These are phyloP conservation scores for Blastocystis sp. DNA, from an alignment of 352 stramenopile genomes.

Conservation along the genomic window DNA sequence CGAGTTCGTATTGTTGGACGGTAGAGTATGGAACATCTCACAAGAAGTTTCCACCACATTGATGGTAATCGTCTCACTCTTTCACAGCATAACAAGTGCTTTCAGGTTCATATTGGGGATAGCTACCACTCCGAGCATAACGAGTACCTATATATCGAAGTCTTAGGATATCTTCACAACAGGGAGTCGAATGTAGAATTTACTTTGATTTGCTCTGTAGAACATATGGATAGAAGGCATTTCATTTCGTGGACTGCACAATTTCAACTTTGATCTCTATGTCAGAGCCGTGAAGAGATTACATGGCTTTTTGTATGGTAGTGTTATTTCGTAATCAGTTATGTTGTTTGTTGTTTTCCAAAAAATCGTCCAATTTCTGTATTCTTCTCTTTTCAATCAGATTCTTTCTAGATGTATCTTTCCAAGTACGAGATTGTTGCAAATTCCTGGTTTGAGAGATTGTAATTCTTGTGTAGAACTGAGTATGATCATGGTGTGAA, in stretches of 20 bases:
- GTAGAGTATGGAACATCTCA: neutral
- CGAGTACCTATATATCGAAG: neutral
- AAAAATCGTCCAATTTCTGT: neutral
- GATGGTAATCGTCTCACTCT: neutral
- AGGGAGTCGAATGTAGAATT: neutral
- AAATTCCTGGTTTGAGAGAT: neutral
- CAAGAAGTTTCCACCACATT: neutral
- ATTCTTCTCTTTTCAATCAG: conserved; percentile 41
- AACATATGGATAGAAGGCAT: neutral
- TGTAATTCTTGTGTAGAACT: conserved; percentile 69
- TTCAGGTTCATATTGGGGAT: neutral
- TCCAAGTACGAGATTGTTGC: neutral
- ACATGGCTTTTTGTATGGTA: neutral
- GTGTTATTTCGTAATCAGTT: neutral
- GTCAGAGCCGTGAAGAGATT: neutral
- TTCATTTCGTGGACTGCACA: neutral
- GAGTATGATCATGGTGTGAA: conserved; percentile 99
- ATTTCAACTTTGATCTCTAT: conserved; percentile 37
- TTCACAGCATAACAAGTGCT: neutral
- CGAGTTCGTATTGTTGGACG: conserved; percentile 30
- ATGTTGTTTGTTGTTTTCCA: neutral
- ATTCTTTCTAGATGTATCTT: conserved; percentile 26
- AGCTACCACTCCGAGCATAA: neutral
- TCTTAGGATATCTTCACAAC: neutral
- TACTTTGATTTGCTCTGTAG: neutral